Percentiles rank a stretch among this genome's conserved stretches.
Evolutionary conservation across 768 basidiomycete genomes (phyloP).

Genomic region (Mycena sanguinolenta): DNA sequence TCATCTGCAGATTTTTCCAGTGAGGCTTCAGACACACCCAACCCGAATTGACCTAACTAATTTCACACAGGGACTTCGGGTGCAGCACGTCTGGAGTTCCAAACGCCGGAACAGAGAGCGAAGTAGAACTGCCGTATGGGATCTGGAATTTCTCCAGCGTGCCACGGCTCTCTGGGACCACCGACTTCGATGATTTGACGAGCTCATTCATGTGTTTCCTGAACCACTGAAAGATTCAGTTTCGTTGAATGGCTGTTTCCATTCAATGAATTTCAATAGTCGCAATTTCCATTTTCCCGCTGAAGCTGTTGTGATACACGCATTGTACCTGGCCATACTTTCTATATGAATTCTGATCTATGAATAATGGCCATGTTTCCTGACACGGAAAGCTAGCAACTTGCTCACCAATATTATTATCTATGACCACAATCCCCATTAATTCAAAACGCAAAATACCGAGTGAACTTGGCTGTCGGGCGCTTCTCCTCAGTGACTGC

Average conservation of each 20-base stretch:
- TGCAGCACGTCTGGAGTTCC: neutral
- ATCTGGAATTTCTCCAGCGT: slow-evolving; percentile 3
- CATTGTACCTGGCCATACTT: no score
- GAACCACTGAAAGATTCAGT: no score
- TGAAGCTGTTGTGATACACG: no score
- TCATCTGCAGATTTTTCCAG: slow-evolving; percentile 18
- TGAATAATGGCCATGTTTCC: no score
- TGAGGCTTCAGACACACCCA: neutral
- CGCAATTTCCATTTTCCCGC: no score
- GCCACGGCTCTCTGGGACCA: neutral
- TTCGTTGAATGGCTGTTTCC: no score
- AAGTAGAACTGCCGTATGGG: neutral
- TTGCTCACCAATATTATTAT: no score
- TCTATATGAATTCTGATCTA: no score
- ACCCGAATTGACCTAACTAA: neutral
- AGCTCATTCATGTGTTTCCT: neutral
- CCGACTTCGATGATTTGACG: slow-evolving; percentile 3
- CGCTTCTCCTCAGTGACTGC: slow-evolving; percentile 15
- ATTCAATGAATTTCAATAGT: no score
- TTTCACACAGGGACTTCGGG: neutral
- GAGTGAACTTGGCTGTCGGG: slow-evolving; percentile 26
- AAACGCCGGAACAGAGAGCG: neutral
- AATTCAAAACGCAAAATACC: neutral
- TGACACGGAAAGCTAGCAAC: no score
- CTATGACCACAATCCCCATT: no score